phyloP scores from a whole-genome alignment of 371 early-diverging fungal species.

The Lichtheimia ramosa region DNA sequence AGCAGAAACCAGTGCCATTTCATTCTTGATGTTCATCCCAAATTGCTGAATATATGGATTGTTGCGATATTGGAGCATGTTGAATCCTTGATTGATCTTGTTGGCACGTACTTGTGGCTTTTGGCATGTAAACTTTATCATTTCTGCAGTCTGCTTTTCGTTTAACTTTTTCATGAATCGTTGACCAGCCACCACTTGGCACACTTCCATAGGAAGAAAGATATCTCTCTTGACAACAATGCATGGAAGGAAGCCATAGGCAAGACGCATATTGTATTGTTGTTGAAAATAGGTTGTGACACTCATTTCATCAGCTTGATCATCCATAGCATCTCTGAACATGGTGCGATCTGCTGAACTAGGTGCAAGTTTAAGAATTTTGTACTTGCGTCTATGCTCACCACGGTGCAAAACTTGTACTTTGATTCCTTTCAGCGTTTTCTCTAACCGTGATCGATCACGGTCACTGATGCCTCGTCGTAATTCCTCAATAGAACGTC shows the following conservation, averaged over 20 bases:
- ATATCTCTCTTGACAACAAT: slow-evolving; percentile 67
- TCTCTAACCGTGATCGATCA: slow-evolving; percentile 68
- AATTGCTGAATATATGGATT: slow-evolving; percentile 68
- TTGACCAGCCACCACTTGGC: slow-evolving; percentile 85
- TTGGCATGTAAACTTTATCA: slow-evolving; percentile 92
- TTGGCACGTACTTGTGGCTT: slow-evolving; percentile 73
- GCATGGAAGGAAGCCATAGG: slow-evolving; percentile 86
- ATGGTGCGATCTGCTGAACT: slow-evolving; percentile 66
- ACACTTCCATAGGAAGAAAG: slow-evolving; percentile 90
- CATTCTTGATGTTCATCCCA: slow-evolving; percentile 68
- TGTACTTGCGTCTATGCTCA: slow-evolving; percentile 69
- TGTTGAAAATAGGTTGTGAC: slow-evolving; percentile 79
- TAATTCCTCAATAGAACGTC: slow-evolving; percentile 65
- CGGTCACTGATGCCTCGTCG: slow-evolving; percentile 62
- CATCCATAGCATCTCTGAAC: slow-evolving; percentile 59
- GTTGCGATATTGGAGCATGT: slow-evolving; percentile 49
- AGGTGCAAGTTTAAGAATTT: slow-evolving; percentile 65
- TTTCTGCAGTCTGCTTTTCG: slow-evolving; percentile 89
- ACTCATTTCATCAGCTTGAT: slow-evolving; percentile 38
- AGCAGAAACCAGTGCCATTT: slow-evolving; percentile 59
- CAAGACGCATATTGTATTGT: slow-evolving; percentile 71
- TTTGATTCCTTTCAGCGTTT: slow-evolving; percentile 70
- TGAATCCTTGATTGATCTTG: slow-evolving; percentile 58
- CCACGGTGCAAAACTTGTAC: slow-evolving; percentile 79
- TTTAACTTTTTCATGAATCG: slow-evolving; percentile 78